Evolutionary conservation across 2,329 filamentous ascomycete genomes (phyloP), one percentile per base, ranked within the genome.

Genomic region (Microdochium nivale): DNA sequence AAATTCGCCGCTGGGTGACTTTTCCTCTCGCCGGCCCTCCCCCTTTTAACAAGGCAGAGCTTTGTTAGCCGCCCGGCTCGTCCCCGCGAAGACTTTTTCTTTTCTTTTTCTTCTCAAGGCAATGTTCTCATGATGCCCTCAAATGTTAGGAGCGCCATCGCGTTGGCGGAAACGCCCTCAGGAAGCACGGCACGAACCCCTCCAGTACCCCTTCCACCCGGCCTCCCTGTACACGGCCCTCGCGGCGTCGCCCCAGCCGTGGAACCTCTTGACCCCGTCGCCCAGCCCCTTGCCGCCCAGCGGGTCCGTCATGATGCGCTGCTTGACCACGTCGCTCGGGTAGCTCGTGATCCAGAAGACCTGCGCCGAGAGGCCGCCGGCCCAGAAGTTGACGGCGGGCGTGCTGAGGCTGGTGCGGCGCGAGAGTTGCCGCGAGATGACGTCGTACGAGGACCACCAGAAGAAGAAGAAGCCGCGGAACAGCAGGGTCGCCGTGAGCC

Each of bases 381-480:
- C 92, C 92, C 92, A 97, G 73, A 99, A 99, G 66, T 97, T 97
- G 63, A 97, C 78, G 1, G 84, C 84, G 0, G 94, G 90, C 0
- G 83, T 81, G 51, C 87, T 87, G 51, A 96, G 72, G 13, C 60
- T 69, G 2, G 91, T 96, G 60, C 83, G 74, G 19, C 80, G 69
- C 51, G 80, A 74, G 64, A 97, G 73, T 53, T 77, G 71, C 23
- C 81, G 77, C 4, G 88, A 88, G 59, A 97, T 79, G 27, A 96
- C 60, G 62, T 96, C 92, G 73, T 99, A 99, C 54, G 84, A 87
- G n/a, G 85, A 84, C 94, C 94, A 99, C 91, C 91, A 97, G 74
- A 86, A 94, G 78, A 96, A 96, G 77, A 99, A 99, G 72, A 92
- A 95, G 14, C 84, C 83, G 19, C 94, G 81, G 73, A 97, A 97